Evolutionary conservation across 306 rosid species (phyloP), one percentile per base, ranked within the genome.

Genomic region (Vigna unguiculata): DNA sequence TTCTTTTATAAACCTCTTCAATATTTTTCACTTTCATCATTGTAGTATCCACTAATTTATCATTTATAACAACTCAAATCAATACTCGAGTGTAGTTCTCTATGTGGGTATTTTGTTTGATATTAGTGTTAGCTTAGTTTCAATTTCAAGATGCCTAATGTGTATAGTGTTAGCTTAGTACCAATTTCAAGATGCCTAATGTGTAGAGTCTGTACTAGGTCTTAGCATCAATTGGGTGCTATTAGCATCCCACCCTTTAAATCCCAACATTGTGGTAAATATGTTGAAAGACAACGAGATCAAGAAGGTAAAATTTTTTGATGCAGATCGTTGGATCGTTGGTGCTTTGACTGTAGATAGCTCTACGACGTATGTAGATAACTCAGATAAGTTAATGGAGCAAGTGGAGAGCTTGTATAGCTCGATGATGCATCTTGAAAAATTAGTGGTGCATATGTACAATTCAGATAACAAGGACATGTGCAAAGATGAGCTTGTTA

Each of bases 151-250:
- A n/a, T n/a, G n/a, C n/a, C n/a, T n/a, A n/a, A n/a, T n/a, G n/a
- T n/a, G n/a, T n/a, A n/a, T n/a, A n/a, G n/a, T n/a, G n/a, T n/a
- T n/a, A n/a, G n/a, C n/a, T n/a, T n/a, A n/a, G n/a, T n/a, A n/a
- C n/a, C n/a, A n/a, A n/a, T n/a, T n/a, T n/a, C n/a, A n/a, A n/a
- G 72, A 59, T 8, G 78, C 63, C 0, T 24, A 58, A 5, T 68
- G 80, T 1, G 67, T 59, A 54, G 58, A 82, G 5, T 13, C 40
- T 34, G 5, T 79, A 6, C 14, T 46, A 32, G 51, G 87, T 15
- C 41, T 87, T 34, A 97, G 98, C 17, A 83, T 89, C 36, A 94
- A 91, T 32, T 90, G 98, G 98, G 98, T 47, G 22, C 86, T n/a
- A 14, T 54, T 88, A 48, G 45, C 91, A 9, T 89, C 97, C 0